phyloP scores from a whole-genome alignment of 768 basidiomycete species.

The Vishniacozyma victoriae region DNA sequence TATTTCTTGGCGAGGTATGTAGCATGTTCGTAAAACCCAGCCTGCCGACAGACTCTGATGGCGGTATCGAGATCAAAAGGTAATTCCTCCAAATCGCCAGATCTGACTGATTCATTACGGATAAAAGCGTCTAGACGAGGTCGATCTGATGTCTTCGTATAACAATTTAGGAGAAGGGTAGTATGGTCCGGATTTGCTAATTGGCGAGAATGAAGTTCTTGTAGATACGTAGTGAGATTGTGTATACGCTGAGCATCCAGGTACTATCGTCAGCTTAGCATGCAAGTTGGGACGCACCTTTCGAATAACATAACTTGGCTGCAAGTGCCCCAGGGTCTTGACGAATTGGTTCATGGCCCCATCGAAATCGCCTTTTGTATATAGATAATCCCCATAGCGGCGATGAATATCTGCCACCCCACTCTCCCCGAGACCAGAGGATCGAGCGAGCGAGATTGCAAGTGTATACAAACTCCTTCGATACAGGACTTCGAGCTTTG shows the following conservation, averaged over 20 bases:
- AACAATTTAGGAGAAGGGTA: conserved; percentile 90
- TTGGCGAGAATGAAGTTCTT: conserved; percentile 83
- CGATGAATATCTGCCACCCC: conserved; percentile 82
- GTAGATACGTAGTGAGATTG: conserved; percentile 89
- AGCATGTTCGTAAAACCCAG: conserved; percentile 92
- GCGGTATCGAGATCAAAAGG: conserved; percentile 97
- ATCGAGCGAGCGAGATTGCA: conserved; percentile 75
- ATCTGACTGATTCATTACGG: conserved; percentile 64
- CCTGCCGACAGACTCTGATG: conserved; percentile 92
- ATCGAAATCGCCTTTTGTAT: conserved; percentile 84
- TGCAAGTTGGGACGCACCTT: conserved; percentile 58
- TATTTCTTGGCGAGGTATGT: conserved; percentile 88
- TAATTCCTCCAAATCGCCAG: conserved; percentile 54
- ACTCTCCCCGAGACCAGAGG: conserved; percentile 64
- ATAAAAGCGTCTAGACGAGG: conserved; percentile 83
- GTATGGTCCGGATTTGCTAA: conserved; percentile 96
- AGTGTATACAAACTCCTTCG: conserved; percentile 66
- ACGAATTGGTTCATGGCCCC: conserved; percentile 88
- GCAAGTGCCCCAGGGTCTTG: conserved; percentile 78
- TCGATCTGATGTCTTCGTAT: conserved; percentile 92
- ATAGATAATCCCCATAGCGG: conserved; percentile 86
- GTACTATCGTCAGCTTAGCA: conserved; percentile 56
- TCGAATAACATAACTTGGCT: conserved; percentile 92
- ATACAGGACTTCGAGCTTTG: conserved; percentile 82
- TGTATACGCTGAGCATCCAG: conserved; percentile 93